Conservation (phyloP, 1,139 yeast genomes). For the Casaregolazyma suthepensis region DNA sequence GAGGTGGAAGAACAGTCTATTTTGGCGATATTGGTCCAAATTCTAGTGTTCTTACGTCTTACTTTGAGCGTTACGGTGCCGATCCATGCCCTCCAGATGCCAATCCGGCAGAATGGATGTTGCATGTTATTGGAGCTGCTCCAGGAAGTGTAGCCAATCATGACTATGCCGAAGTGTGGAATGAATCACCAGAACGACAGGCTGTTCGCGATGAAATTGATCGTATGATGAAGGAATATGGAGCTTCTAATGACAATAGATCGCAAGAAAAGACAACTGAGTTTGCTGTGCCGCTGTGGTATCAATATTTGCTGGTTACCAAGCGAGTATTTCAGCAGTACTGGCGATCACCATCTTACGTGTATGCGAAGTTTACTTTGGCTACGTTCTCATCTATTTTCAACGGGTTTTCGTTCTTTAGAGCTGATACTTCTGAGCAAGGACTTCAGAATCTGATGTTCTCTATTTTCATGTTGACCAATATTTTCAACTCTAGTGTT, state of each 20-base stretch:
- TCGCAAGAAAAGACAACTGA: slow-evolving; percentile 14
- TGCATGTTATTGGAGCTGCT: slow-evolving; percentile 62
- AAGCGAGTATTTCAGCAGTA: slow-evolving; percentile 35
- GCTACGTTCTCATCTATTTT: slow-evolving; percentile 46
- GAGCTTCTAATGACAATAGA: slow-evolving; percentile 19
- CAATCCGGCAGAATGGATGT: slow-evolving; percentile 63
- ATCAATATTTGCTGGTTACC: slow-evolving; percentile 36
- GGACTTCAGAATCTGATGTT: slow-evolving; percentile 34
- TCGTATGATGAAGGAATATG: slow-evolving; percentile 27
- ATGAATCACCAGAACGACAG: slow-evolving; percentile 35
- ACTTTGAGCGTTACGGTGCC: slow-evolving; percentile 53
- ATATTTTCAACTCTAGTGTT: slow-evolving; percentile 48
- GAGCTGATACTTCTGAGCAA: slow-evolving; percentile 28
- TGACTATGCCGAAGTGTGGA: slow-evolving; percentile 43
- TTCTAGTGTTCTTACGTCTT: slow-evolving; percentile 44
- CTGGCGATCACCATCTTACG: slow-evolving; percentile 43
- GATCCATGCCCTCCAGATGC: slow-evolving; percentile 42
- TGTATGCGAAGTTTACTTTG: slow-evolving; percentile 41
- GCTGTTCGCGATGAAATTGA: slow-evolving; percentile 36
- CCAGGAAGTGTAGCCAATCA: slow-evolving; percentile 48
- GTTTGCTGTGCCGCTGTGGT: slow-evolving; percentile 26
- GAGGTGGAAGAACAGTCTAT: slow-evolving; percentile 60
- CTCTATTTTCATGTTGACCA: slow-evolving; percentile 49
- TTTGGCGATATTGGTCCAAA: slow-evolving; percentile 59
- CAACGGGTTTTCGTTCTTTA: slow-evolving; percentile 47